Percentiles rank a stretch among this genome's conserved stretches.
phyloP scores from a whole-genome alignment of 2,329 filamentous ascomycete genomes.

The Pleurostoma richardsiae region DNA sequence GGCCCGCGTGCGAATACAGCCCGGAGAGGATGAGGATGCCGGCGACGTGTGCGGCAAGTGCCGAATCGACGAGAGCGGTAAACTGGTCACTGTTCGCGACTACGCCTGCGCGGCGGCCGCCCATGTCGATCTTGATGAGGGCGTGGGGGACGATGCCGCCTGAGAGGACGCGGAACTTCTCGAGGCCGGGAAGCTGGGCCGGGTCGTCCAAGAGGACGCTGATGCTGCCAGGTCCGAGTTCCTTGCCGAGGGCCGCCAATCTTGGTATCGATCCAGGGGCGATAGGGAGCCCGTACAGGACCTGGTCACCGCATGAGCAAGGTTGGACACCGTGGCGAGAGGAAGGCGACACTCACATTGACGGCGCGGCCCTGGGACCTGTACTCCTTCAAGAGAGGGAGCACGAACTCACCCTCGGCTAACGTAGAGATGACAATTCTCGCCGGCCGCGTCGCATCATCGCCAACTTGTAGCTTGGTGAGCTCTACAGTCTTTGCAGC shows the following conservation, averaged over 20 bases:
- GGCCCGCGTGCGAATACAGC: conserved; percentile 52
- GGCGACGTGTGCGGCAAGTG: conserved; percentile 56
- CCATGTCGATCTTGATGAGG: conserved; percentile 72
- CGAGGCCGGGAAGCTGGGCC: conserved; percentile 46
- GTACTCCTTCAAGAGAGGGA: conserved; percentile 55
- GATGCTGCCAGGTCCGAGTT: conserved; percentile 51
- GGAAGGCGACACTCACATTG: conserved; percentile 42
- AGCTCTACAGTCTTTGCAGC: conserved; percentile 56
- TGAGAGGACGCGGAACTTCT: conserved; percentile 34
- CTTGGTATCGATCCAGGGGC: conserved; percentile 55
- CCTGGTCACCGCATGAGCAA: conserved; percentile 23
- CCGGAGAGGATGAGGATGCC: conserved; percentile 6
- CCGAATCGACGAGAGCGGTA: conserved; percentile 51
- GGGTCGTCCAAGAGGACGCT: conserved; percentile 67
- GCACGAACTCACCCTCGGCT: conserved; percentile 64
- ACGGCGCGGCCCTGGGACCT: conserved; percentile 45
- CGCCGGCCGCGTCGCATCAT: conserved; percentile 35
- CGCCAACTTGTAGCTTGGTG: conserved; percentile 65
- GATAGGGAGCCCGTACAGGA: conserved; percentile 70
- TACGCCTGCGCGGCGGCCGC: conserved; percentile 66
- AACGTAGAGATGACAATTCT: conserved; percentile 71
- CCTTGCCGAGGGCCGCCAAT: conserved; percentile 48
- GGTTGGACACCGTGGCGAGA: background rate
- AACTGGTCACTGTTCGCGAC: conserved; percentile 37
- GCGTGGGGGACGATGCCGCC: conserved; percentile 46